Evolutionary conservation across 1,284 basidiomycete species (phyloP).

Genomic region (Rhodotorula sp.): DNA sequence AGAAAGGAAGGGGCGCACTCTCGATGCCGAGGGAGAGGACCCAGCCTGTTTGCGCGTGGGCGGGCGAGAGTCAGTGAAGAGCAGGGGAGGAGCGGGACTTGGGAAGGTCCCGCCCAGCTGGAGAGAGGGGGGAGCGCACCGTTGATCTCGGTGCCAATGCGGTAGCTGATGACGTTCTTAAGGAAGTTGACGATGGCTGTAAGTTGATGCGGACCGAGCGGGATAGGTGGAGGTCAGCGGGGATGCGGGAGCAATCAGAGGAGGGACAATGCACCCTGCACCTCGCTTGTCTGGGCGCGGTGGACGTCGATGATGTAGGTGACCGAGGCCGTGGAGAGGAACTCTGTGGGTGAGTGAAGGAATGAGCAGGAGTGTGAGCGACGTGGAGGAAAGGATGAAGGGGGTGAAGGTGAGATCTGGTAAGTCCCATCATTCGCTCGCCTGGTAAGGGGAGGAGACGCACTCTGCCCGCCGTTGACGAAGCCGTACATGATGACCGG

Average conservation of each 20-base stretch:
- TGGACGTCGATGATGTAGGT: conserved; percentile 58
- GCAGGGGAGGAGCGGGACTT: too few relatives aligned
- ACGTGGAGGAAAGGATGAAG: too few relatives aligned
- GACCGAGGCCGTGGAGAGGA: conserved; percentile 49
- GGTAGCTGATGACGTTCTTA: conserved; percentile 14
- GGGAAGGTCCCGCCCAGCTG: too few relatives aligned
- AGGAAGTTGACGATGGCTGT: conserved; percentile 54
- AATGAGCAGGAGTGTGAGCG: too few relatives aligned
- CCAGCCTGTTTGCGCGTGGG: background rate
- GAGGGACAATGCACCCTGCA: conserved; percentile 45
- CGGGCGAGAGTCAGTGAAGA: too few relatives aligned
- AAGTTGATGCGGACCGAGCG: background rate
- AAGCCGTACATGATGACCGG: background rate
- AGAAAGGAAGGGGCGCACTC: background rate
- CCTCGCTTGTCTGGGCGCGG: conserved; percentile 54
- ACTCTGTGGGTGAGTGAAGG: background rate
- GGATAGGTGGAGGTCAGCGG: background rate
- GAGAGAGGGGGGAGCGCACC: too few relatives aligned
- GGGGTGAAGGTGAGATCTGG: too few relatives aligned
- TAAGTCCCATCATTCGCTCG: background rate
- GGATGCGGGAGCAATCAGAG: background rate
- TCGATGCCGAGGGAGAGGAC: conserved; percentile 1
- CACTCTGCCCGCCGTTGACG: conserved; percentile 6
- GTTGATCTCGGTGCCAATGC: conserved; percentile 10
- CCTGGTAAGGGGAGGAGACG: background rate